Evolutionary conservation across 2,329 filamentous ascomycete species (phyloP).

Genomic region (Dactylellina sp.): DNA sequence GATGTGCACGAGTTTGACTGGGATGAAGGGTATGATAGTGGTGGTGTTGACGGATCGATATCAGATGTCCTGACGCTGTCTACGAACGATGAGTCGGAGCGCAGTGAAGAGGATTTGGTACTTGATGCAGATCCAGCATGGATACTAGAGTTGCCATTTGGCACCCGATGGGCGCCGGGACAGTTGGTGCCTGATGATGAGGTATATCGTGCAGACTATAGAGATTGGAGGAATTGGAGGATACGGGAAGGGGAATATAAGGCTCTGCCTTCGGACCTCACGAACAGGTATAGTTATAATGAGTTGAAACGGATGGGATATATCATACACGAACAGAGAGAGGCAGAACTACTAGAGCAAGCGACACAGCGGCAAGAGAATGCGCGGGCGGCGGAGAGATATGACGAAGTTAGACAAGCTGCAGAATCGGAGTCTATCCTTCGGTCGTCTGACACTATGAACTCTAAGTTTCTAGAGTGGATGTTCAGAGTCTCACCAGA

Average conservation of each 20-base stretch:
- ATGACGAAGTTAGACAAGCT: background rate
- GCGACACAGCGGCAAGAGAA: background rate
- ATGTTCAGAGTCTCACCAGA: too few species aligned
- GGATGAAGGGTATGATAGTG: conserved; percentile 15
- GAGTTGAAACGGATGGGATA: conserved; percentile 29
- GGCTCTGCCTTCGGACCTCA: background rate
- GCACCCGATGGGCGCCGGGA: conserved; percentile 12
- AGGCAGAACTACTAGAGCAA: background rate
- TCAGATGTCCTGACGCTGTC: background rate
- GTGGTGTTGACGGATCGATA: background rate
- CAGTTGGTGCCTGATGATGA: conserved; percentile 14
- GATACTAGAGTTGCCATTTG: background rate
- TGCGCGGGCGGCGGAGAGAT: background rate
- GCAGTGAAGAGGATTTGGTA: conserved; percentile 6
- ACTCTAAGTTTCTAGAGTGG: too few species aligned
- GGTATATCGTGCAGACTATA: conserved; percentile 5
- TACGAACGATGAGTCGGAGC: background rate
- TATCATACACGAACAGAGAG: conserved; percentile 12
- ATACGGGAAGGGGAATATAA: conserved; percentile 22
- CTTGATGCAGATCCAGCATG: background rate
- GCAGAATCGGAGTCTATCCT: background rate
- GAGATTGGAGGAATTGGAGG: conserved; percentile 38
- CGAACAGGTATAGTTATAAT: background rate
- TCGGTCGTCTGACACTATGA: too few species aligned
- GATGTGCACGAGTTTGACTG: conserved; percentile 13